Evolutionary conservation across 2,329 filamentous ascomycete genomes (phyloP).

Genomic region (Botrytis paeoniae): DNA sequence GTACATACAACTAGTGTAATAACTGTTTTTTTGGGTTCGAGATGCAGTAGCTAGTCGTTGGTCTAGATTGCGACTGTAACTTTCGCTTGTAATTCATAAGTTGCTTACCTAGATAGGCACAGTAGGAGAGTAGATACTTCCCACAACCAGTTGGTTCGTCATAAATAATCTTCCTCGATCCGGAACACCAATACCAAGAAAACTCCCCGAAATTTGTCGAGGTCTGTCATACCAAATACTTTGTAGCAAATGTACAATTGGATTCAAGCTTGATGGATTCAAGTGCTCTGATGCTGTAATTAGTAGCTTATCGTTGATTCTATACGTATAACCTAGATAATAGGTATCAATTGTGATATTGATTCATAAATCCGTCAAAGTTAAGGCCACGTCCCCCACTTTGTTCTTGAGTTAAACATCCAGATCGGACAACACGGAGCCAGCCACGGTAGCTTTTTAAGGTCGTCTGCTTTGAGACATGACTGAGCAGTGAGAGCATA

Average conservation of each 20-base stretch:
- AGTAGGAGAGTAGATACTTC: background rate
- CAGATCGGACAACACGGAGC: background rate
- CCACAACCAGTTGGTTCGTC: background rate
- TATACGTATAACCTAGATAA: background rate
- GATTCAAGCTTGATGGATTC: background rate
- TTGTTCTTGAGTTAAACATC: too few species aligned
- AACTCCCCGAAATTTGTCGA: background rate
- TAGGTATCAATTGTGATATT: background rate
- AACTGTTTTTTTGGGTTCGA: background rate
- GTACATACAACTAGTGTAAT: background rate
- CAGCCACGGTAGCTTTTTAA: background rate
- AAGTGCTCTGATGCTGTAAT: background rate
- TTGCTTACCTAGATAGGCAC: background rate
- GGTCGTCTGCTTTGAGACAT: background rate
- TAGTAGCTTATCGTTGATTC: background rate
- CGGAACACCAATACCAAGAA: background rate
- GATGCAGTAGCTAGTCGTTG: background rate
- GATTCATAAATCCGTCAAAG: background rate
- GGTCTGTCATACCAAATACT: background rate
- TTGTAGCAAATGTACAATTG: background rate
- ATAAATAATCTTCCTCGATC: background rate
- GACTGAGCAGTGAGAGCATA: background rate
- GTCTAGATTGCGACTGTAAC: background rate
- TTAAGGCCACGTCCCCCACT: background rate
- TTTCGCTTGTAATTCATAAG: background rate